A percentile compares a stretch with the other conserved stretches of the same genome.
Conservation (phyloP, 129 eudicot species). For the Artemisia argyi region DNA sequence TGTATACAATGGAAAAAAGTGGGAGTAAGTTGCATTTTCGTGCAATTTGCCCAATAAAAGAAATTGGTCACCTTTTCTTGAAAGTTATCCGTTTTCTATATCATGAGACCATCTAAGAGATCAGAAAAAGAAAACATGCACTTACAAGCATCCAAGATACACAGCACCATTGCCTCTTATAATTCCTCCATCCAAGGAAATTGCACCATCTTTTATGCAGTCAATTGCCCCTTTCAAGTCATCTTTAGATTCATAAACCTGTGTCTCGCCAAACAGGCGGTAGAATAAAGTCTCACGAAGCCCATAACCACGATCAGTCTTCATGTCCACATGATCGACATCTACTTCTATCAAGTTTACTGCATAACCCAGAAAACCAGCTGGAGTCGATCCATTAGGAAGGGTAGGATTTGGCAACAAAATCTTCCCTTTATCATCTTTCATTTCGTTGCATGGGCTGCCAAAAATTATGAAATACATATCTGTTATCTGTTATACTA, state of each 20-base stretch:
- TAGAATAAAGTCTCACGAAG: slow-evolving; percentile 73
- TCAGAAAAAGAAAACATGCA: neutral
- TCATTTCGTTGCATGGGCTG: slow-evolving; percentile 41
- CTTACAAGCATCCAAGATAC: slow-evolving; percentile 55
- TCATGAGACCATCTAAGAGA: too few relatives aligned
- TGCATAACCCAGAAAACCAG: slow-evolving; percentile 68
- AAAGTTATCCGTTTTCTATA: neutral
- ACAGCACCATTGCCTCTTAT: slow-evolving; percentile 53
- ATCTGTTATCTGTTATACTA: neutral
- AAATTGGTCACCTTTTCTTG: neutral
- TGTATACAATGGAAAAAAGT: too few relatives aligned
- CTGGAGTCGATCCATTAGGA: slow-evolving; percentile 47
- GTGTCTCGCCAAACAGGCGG: slow-evolving; percentile 66
- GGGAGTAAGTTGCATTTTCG: too few relatives aligned
- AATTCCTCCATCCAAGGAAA: slow-evolving; percentile 85
- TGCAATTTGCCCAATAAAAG: too few relatives aligned
- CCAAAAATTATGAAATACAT: neutral
- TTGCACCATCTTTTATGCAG: slow-evolving; percentile 51
- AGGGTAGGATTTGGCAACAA: slow-evolving; percentile 45
- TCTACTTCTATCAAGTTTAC: slow-evolving; percentile 65
- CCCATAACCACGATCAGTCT: slow-evolving; percentile 40
- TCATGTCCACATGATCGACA: slow-evolving; percentile 28
- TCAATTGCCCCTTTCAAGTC: slow-evolving; percentile 47
- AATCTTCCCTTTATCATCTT: slow-evolving; percentile 53
- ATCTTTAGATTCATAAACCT: slow-evolving; percentile 58